A percentile compares a stretch with the other conserved stretches of the same genome.
These are phyloP conservation scores for Nemania abortiva DNA, from an alignment of 2,329 filamentous ascomycete species.

Conservation along the genomic window DNA sequence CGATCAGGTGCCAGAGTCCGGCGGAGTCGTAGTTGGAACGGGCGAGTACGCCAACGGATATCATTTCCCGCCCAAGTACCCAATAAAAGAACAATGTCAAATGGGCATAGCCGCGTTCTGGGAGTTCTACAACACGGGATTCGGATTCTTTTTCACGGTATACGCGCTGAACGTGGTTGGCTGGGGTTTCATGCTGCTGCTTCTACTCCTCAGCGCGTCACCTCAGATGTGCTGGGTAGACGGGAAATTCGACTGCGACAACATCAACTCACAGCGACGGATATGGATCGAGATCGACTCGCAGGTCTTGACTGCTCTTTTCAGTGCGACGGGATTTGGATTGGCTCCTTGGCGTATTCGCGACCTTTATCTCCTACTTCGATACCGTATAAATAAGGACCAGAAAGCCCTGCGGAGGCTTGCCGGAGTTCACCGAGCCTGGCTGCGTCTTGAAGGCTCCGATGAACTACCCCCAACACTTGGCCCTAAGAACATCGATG, in stretches of 20 bases:
- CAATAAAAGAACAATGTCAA: conserved; percentile 68
- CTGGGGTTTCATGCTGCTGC: conserved; percentile 92
- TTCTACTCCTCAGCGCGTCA: conserved; percentile 80
- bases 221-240: conserved; percentile 75
- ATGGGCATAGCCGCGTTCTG: conserved; percentile 73
- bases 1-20: conserved; percentile 42
- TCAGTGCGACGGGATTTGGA: conserved; percentile 89
- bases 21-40: conserved; percentile 46
- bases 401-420: conserved; percentile 72
- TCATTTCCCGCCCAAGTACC: conserved; percentile 72
- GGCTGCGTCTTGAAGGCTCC: conserved; percentile 80
- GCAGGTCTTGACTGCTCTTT: conserved; percentile 85
- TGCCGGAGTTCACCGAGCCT: conserved; percentile 78
- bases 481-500: conserved; percentile 65
- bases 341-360: conserved; percentile 86
- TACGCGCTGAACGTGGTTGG: conserved; percentile 87
- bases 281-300: conserved; percentile 89
- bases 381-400: conserved; percentile 69
- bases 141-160: conserved; percentile 81
- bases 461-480: conserved; percentile 66
- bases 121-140: conserved; percentile 79
- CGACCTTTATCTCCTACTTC: conserved; percentile 79
- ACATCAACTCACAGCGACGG: conserved; percentile 80
- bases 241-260: conserved; percentile 69
- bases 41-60: conserved; percentile 71